Percentiles rank a stretch among this genome's conserved stretches.
Evolutionary conservation across 495 filamentous ascomycete genomes (phyloP).

Genomic region (Podospora pseudopauciseta): DNA sequence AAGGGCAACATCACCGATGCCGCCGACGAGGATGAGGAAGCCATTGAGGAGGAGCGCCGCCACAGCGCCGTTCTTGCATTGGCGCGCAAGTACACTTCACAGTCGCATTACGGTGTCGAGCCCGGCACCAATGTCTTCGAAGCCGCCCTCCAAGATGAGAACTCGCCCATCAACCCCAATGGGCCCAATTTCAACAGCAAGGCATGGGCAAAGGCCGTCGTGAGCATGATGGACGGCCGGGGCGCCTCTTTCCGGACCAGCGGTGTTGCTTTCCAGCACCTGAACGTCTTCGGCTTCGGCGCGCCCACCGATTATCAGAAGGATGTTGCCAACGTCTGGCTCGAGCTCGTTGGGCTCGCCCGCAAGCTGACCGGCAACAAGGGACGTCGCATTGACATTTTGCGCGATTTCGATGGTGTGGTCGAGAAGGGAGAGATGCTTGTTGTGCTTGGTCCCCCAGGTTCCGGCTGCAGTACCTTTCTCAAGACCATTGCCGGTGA

Average conservation of each 20-base stretch:
- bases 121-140: constrained; percentile 37
- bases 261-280: constrained; percentile 56
- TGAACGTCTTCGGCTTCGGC: constrained; percentile 76
- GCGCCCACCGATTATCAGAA: constrained; percentile 79
- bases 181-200: constrained; percentile 50
- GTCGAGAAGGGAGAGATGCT: constrained; percentile 75
- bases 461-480: constrained; percentile 74
- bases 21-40: constrained; percentile 40
- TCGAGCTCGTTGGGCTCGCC: constrained; percentile 48
- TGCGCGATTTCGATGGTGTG: constrained; percentile 76
- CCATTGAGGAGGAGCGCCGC: constrained; percentile 39
- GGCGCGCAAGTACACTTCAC: constrained; percentile 43
- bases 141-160: constrained; percentile 30
- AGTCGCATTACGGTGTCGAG: constrained; percentile 33
- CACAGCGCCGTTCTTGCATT: constrained; percentile 44
- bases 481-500: constrained; percentile 77
- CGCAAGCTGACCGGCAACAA: constrained; percentile 48
- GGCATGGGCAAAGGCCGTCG: constrained; percentile 54
- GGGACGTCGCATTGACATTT: constrained; percentile 67
- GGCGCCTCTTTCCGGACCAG: constrained; percentile 47
- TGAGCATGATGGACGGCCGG: constrained; percentile 42
- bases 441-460: constrained; percentile 73
- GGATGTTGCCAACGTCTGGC: constrained; percentile 61
- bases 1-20: constrained; percentile 25
- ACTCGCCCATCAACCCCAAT: constrained; percentile 51